Base-by-base conservation (phyloP, 1,284 basidiomycete species). In the Pseudozyma sp. region DNA sequence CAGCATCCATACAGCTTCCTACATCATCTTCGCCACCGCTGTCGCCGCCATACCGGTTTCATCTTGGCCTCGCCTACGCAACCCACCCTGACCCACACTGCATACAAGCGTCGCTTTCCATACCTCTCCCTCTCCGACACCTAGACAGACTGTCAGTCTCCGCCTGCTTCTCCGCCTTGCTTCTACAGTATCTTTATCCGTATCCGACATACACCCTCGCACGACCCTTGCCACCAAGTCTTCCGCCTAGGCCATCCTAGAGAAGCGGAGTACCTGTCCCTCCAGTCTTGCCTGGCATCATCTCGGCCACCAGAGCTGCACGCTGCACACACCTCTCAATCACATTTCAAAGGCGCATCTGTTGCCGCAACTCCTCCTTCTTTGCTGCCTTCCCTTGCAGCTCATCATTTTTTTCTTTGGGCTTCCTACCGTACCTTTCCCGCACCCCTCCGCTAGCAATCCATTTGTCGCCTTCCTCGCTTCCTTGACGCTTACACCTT, bases 311-410 rank as follows among this genome's bases (percentile, higher is more conserved):
- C 31, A 12, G 11, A 51, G 38, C 55, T 64, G 62, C 62, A 64
- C 47, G 34, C 51, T 39, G 39, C 47, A 18, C 45, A 39, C 16
- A 11, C 51, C 19, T 44, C 5, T 9, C 43, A 18, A 44, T 12
- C 42, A 25, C 39, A 34, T 25, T 39, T 35, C 14, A 21, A 38
- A 39, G 21, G 21, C 57, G 52, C 64, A 52, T 55, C 55, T 42
- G 47, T 58, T 42, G 59, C 59, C 21, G 42, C 52, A 51, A 50
- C 42, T 35, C 43, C 31, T 35, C 25, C 25, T 69, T 69, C 56
- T 51, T 31, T 40, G 16, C 39, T 40, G 35, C 19, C 55, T 49
- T 69, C 66, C 55, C 47, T 63, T 69, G 60, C 66, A 69, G 56
- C 43, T 40, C 11, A 44, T 52, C 49, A 39, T 40, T 59, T 57